These are phyloP conservation scores for Colletotrichum tabaci DNA, from an alignment of 2,329 filamentous ascomycete genomes.

Conservation along the genomic window DNA sequence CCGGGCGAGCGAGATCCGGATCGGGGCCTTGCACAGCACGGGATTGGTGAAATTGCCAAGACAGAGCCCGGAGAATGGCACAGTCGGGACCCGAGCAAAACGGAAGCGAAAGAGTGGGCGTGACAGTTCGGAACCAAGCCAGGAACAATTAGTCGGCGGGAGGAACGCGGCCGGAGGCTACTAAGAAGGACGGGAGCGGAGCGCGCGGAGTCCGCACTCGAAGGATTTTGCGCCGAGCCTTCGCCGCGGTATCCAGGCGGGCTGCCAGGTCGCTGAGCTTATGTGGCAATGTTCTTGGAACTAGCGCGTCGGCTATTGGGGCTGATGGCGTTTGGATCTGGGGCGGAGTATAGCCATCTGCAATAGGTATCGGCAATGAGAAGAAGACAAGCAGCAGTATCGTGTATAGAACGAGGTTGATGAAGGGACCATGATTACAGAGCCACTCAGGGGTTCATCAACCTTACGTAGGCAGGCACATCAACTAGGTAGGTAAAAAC, in stretches of 20 bases:
- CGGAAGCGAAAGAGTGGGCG: conserved; percentile 7
- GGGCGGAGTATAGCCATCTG: not conserved
- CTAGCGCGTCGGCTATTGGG: not conserved
- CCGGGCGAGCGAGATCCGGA: conserved; percentile 2
- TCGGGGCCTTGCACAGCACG: not conserved
- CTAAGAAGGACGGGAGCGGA: conserved; percentile 30
- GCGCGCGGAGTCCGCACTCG: conserved; percentile 29
- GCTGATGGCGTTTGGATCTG: not conserved
- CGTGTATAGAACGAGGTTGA: not conserved
- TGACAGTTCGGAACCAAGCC: not conserved
- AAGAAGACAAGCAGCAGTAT: not conserved
- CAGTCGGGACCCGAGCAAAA: conserved; percentile 22
- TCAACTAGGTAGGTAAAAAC: too few species aligned
- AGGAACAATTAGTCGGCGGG: not conserved
- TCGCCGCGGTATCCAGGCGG: not conserved
- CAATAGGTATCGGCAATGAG: conserved; percentile 12
- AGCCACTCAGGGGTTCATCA: conserved; percentile 4
- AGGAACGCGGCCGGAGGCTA: conserved; percentile 22
- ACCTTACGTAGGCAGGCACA: too few species aligned
- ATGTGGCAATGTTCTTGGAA: not conserved
- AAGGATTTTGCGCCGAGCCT: conserved; percentile 2
- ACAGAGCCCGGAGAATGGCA: not conserved
- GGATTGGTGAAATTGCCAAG: conserved; percentile 7
- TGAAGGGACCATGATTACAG: not conserved
- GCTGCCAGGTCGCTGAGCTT: not conserved